Base-by-base conservation (phyloP, 1,139 yeast species). In the Hemisphaericaspora lyxosophila region DNA sequence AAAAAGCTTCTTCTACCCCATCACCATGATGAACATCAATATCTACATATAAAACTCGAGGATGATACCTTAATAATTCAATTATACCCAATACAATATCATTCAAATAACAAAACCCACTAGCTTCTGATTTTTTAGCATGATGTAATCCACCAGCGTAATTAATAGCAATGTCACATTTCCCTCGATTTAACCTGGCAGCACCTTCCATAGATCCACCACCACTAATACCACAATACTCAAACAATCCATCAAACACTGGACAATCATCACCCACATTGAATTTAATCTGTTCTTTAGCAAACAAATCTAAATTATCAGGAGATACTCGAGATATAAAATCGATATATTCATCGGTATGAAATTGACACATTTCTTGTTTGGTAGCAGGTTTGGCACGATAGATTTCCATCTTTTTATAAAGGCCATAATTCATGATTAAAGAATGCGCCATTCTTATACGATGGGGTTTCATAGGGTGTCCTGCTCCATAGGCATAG, bases 121-220 rank as follows among this genome's bases (percentile, higher is more conserved):
- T 82, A 1, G 98, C 97, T 62, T 90, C 97, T 26, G 86, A 78
- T 65, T 92, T 92, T 55, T 92, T 92, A 25, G 97, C 97, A 64
- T 92, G 97, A 61, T 92, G 98, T 49, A 92, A 73, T 1, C 97
- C 97, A 43, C 98, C 98, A 13, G 97, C 95, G 76, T 94, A 92
- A 64, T 92, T 92, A 49, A 92, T 84, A 31, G 97, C 97, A 48
- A 92, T 84, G 59, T 92, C 97, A 64, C 96, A 87, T 65, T 87
- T 88, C 20, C 96, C 97, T 35, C 95, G 73, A 57, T 89, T 88
- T 49, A 92, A 73, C 44, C 96, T 78, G 5, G 96, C 92, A 1
- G 97, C 95, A 30, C 97, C 97, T 60, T 92, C 98, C 86, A 92
- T 84, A 15, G 96, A 85, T 2, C 97, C 97, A 36, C 98, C 98